These are phyloP conservation scores for Psilocybe cyanescens DNA, from an alignment of 768 basidiomycete species.

Conservation along the genomic window DNA sequence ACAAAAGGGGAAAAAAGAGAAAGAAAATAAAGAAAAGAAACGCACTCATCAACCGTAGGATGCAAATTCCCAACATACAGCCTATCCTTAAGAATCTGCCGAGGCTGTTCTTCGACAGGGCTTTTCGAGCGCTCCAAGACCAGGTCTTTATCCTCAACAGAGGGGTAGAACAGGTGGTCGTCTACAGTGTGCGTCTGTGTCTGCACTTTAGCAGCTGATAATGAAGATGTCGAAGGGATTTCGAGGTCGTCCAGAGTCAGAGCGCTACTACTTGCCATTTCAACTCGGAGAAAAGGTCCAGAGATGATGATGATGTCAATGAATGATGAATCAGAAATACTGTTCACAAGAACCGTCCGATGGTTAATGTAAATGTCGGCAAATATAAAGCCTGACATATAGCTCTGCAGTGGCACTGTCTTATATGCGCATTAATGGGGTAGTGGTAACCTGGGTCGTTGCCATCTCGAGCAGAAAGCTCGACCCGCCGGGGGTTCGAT, in stretches of 20 bases:
- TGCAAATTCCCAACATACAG: conserved; percentile 92
- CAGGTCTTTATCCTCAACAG: neutral
- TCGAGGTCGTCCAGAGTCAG: conserved; percentile 24
- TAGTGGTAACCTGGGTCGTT: conserved; percentile 23
- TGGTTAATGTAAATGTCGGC: neutral
- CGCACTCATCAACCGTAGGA: conserved; percentile 85
- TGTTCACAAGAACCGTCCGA: too few relatives aligned
- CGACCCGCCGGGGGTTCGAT: conserved; percentile 91
- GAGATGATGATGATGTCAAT: neutral
- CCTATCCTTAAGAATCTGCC: conserved; percentile 63
- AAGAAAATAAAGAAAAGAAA: conserved; percentile 4
- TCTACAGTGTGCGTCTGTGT: neutral
- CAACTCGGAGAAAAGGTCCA: neutral
- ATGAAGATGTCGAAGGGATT: neutral
- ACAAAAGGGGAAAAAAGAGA: neutral
- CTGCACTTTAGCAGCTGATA: neutral
- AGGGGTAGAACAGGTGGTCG: conserved; percentile 25
- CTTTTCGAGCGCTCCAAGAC: conserved; percentile 2
- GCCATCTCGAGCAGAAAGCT: conserved; percentile 28
- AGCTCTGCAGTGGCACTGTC: too few relatives aligned
- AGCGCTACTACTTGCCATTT: conserved; percentile 24
- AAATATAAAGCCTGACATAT: too few relatives aligned
- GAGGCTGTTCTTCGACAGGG: conserved; percentile 23
- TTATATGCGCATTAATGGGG: conserved; percentile 18
- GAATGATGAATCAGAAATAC: neutral